Evolutionary conservation across 1,284 basidiomycete genomes (phyloP).

Genomic region (Melampsora occidentalis): DNA sequence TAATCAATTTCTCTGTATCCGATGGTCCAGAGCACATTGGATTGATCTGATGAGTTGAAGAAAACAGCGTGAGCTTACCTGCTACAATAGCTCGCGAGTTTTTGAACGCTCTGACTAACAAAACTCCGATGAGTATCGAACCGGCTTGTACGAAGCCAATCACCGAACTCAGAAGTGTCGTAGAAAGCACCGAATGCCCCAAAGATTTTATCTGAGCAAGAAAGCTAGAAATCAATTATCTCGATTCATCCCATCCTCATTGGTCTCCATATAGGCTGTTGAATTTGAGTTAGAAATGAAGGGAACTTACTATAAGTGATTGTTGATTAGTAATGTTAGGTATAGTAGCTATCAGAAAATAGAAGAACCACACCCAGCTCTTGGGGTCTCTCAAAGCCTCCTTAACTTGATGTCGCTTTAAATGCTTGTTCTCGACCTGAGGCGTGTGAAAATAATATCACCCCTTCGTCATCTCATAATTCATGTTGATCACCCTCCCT

Average conservation of each 20-base stretch:
- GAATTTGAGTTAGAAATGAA: too few species aligned
- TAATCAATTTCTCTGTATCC: too few species aligned
- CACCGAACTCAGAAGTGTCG: not conserved
- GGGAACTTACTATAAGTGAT: not conserved
- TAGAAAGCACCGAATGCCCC: not conserved
- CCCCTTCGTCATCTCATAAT: not conserved
- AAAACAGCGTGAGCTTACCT: not conserved
- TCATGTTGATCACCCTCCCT: not conserved
- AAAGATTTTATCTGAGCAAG: constrained; percentile 1
- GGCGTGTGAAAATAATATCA: too few species aligned
- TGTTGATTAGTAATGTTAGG: not conserved
- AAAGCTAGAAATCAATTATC: too few species aligned
- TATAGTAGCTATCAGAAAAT: not conserved
- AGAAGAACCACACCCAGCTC: constrained; percentile 2
- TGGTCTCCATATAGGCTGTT: too few species aligned
- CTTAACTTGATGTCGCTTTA: not conserved
- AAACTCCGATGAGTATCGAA: not conserved
- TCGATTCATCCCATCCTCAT: too few species aligned
- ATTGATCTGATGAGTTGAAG: too few species aligned
- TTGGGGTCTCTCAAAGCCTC: constrained; percentile 1
- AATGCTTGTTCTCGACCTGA: not conserved
- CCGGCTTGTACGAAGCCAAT: not conserved
- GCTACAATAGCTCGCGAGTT: not conserved
- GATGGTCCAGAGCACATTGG: too few species aligned
- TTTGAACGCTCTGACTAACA: not conserved